Base-by-base conservation (phyloP, 2,329 filamentous ascomycete species). In the Scedosporium aurantiacum region DNA sequence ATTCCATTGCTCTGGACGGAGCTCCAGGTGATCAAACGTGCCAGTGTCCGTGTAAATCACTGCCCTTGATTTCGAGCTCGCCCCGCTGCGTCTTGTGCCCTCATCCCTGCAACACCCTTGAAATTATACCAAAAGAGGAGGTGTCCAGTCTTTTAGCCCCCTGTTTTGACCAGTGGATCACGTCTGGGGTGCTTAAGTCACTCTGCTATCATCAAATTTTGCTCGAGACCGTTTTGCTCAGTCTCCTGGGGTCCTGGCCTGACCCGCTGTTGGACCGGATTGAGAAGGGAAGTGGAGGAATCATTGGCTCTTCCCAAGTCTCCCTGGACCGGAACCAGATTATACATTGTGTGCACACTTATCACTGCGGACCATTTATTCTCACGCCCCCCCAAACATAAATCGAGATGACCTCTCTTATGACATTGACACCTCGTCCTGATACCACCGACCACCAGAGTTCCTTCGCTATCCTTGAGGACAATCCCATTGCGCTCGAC, bases 21-120 rank as follows among this genome's bases (percentile, higher is more conserved):
- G 43, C n/a, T 32, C 25, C 45, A 54, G 58, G 28, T 47, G 47
- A 60, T 60, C 58, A 60, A 60, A 60, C 58, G 16, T 23, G 37
- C 41, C 43, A 54, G 50, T 23, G 50, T 54, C 50, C 50, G 50
- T 60, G 58, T 23, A 50, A 52, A 52, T 60, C 58, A 50, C 52
- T 43, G 23, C 45, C 58, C 47, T 50, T 47, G 14, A 27, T 8
- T 27, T 60, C 21, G n/a, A 4, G n/a, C 25, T 25, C 43, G 43
- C n/a, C 41, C 8, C 16, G 21, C 37, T 21, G 52, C n/a, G 21
- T 23, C 55, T 23, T n/a, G 14, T 57, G 16, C 43, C 41, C 8
- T 7, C 32, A 41, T 40, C 47, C 47, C 32, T 54, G 56, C 16
- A 14, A 25, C 21, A 60, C 6, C 47, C 47, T 45, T 28, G 43